Conservation (phyloP, 495 filamentous ascomycete species). For the Hypoxylon intermedium region DNA sequence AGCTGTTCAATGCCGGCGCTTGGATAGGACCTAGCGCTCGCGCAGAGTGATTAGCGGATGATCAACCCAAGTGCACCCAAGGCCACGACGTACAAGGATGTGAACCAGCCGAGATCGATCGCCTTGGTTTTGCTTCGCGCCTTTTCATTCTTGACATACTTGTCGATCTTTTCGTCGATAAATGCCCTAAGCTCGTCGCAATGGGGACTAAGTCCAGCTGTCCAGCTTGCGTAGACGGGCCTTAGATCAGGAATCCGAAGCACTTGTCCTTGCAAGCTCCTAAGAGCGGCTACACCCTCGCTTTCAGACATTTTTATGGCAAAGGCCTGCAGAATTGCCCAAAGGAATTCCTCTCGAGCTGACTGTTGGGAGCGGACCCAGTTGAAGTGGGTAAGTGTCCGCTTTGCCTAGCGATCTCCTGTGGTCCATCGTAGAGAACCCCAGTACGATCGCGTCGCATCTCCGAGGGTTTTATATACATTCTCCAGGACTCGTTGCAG, state of each 20-base stretch:
- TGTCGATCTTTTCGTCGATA: conserved; percentile 6
- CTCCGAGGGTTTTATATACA: neutral
- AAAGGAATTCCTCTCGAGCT: neutral
- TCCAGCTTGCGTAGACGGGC: conserved; percentile 2
- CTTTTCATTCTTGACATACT: conserved; percentile 4
- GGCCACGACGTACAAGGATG: conserved; percentile 1
- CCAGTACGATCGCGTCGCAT: neutral
- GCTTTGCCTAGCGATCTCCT: neutral
- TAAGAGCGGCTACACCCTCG: conserved; percentile 1
- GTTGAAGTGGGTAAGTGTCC: neutral
- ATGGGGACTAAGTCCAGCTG: conserved; percentile 5
- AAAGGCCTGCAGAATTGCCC: neutral
- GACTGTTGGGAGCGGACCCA: neutral
- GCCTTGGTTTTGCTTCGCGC: conserved; percentile 7
- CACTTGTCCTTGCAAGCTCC: conserved; percentile 1
- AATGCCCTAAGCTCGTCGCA: conserved; percentile 8
- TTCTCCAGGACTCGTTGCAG: neutral
- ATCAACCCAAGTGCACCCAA: neutral
- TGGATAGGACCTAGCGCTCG: conserved; percentile 3
- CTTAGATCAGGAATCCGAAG: conserved; percentile 8
- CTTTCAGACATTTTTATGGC: neutral
- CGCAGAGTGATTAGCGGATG: neutral
- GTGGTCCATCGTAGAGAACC: neutral
- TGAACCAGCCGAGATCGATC: conserved; percentile 16
- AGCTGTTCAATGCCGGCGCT: conserved; percentile 1